phyloP scores from a whole-genome alignment of 805 yeast genomes.

The Cyberlindnera misumaiensis region DNA sequence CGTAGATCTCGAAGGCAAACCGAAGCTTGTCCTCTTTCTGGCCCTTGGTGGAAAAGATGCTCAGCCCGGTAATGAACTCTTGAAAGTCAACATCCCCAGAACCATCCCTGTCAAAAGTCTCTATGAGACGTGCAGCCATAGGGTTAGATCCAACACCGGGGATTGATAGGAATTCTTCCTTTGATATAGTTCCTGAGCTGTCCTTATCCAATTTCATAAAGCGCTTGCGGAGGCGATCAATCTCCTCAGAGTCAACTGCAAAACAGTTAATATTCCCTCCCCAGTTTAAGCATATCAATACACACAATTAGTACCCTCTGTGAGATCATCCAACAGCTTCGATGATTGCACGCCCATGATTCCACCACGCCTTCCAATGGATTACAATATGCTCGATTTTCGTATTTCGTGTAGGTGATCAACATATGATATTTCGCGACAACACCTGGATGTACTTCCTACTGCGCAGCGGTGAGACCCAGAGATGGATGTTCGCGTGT shows the following conservation, averaged over 20 bases:
- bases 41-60: constrained; percentile 83
- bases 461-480: too few species aligned
- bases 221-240: constrained; percentile 83
- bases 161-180: constrained; percentile 81
- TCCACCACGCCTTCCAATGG: too few species aligned
- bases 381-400: too few species aligned
- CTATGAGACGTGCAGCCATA: constrained; percentile 81
- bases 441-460: too few species aligned
- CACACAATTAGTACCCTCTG: constrained; percentile 75
- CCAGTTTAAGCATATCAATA: constrained; percentile 1
- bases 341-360: constrained; percentile 54
- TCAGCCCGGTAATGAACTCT: constrained; percentile 82
- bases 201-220: constrained; percentile 95
- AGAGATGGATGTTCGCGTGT: constrained; percentile 3
- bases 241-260: constrained; percentile 83
- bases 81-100: constrained; percentile 93
- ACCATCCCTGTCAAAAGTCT: constrained; percentile 88
- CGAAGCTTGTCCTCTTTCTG: constrained; percentile 71
- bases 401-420: too few species aligned
- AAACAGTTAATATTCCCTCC: not conserved
- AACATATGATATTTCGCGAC: too few species aligned
- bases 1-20: constrained; percentile 92
- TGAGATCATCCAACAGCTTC: constrained; percentile 55
- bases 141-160: constrained; percentile 93
- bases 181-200: constrained; percentile 86